phyloP scores from a whole-genome alignment of 805 yeast species.

The Hanseniaspora nectarophila region DNA sequence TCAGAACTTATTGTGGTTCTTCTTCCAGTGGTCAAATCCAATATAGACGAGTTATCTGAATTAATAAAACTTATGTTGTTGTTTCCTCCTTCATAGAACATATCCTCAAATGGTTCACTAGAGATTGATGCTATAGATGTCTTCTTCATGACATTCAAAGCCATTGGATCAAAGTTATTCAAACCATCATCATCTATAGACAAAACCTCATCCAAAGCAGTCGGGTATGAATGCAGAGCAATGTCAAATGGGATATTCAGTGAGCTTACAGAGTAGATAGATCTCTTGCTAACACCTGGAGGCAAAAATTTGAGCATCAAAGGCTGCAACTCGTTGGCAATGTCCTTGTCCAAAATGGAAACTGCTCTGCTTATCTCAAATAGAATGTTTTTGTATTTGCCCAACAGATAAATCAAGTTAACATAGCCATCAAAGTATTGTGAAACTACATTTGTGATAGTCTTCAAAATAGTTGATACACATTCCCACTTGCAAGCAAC shows the following conservation, averaged over 20 bases:
- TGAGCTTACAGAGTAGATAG: neutral
- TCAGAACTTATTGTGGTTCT: neutral
- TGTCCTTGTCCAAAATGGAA: neutral
- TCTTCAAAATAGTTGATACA: conserved; percentile 46
- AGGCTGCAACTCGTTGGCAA: conserved; percentile 4
- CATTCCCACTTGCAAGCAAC: conserved; percentile 40
- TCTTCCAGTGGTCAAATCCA: conserved; percentile 7
- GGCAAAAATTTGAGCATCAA: conserved; percentile 11
- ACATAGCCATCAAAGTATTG: conserved; percentile 42
- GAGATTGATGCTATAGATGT: conserved; percentile 4
- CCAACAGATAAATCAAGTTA: conserved; percentile 41
- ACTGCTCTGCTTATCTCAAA: conserved; percentile 3
- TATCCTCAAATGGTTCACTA: conserved; percentile 10
- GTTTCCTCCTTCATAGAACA: conserved; percentile 2
- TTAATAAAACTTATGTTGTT: neutral
- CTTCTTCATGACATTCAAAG: conserved; percentile 1
- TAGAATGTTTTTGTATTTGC: conserved; percentile 29
- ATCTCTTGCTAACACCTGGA: conserved; percentile 10
- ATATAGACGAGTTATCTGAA: neutral
- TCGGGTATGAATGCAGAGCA: conserved; percentile 1
- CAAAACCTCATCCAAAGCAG: conserved; percentile 7
- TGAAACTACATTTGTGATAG: conserved; percentile 42
- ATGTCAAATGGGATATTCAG: conserved; percentile 12
- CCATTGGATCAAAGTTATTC: conserved; percentile 4
- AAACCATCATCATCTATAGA: conserved; percentile 11